Conservation (phyloP, 2,329 filamentous ascomycete genomes). For the Clonostachys rosea region DNA sequence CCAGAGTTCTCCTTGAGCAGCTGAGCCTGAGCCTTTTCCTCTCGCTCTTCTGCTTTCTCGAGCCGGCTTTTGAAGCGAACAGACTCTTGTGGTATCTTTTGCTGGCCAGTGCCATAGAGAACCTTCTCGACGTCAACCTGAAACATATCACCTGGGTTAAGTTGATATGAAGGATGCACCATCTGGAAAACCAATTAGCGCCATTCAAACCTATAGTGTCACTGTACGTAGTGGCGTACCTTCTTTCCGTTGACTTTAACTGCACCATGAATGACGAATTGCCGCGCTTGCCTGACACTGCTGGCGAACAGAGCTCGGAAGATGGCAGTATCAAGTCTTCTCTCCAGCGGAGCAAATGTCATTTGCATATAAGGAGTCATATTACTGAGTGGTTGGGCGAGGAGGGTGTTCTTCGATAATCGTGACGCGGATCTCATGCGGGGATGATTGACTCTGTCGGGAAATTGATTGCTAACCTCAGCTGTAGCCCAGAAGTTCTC, state of each 20-base stretch:
- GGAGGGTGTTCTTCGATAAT: not conserved
- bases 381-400: constrained; percentile 18
- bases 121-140: constrained; percentile 88
- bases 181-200: constrained; percentile 52
- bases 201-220: not conserved
- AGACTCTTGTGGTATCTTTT: constrained; percentile 38
- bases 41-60: constrained; percentile 1
- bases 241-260: constrained; percentile 97
- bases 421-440: not conserved
- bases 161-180: constrained; percentile 83
- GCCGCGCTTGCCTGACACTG: constrained; percentile 85
- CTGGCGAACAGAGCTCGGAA: constrained; percentile 93
- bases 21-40: constrained; percentile 11
- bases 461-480: constrained; percentile 6
- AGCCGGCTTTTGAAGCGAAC: constrained; percentile 6
- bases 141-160: constrained; percentile 98
- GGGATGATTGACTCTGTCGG: constrained; percentile 2
- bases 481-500: constrained; percentile 24
- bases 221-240: constrained; percentile 39
- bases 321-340: constrained; percentile 88
- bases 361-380: constrained; percentile 92
- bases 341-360: constrained; percentile 87
- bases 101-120: constrained; percentile 77
- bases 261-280: constrained; percentile 88
- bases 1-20: constrained; percentile 2